These are phyloP conservation scores for Chrysopogon serrulatus DNA, from an alignment of 176 grass and related monocot genomes.

Conservation along the genomic window DNA sequence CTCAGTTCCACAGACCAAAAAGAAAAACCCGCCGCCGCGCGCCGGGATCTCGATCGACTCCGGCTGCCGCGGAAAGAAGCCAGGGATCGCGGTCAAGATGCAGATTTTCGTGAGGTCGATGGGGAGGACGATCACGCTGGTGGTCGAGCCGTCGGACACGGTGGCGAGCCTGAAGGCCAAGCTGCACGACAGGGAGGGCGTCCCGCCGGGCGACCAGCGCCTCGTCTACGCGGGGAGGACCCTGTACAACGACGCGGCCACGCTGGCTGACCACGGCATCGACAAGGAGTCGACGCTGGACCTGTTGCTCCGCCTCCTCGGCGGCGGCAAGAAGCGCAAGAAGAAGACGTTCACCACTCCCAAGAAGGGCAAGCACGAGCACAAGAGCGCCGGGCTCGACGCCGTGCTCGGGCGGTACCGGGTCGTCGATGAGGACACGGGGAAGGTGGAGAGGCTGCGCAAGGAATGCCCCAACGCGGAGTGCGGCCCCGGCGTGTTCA, in stretches of 20 bases:
- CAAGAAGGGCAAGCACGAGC: constrained; percentile 43
- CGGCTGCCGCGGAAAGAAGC: neutral
- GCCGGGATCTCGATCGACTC: neutral
- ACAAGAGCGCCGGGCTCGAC: constrained; percentile 17
- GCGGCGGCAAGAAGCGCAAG: constrained; percentile 48
- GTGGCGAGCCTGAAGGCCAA: constrained; percentile 52
- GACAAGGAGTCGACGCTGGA: constrained; percentile 55
- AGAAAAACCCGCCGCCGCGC: neutral
- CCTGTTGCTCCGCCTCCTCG: constrained; percentile 53
- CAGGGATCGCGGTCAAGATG: neutral
- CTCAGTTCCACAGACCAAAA: neutral
- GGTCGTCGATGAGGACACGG: constrained; percentile 42
- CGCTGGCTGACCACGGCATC: constrained; percentile 66
- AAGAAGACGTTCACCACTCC: constrained; percentile 48
- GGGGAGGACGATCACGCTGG: neutral
- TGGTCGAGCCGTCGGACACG: constrained; percentile 1
- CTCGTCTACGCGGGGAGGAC: constrained; percentile 60
- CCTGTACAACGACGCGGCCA: constrained; percentile 42
- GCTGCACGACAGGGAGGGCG: constrained; percentile 65
- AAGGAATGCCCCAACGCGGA: constrained; percentile 19
- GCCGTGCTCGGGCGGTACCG: constrained; percentile 36
- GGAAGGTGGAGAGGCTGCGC: constrained; percentile 23
- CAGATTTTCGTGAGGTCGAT: constrained; percentile 10
- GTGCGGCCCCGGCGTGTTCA: constrained; percentile 19
- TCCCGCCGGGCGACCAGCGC: constrained; percentile 75